A percentile compares a stretch with the other conserved stretches of the same genome.
Evolutionary conservation across 2,329 filamentous ascomycete genomes (phyloP).

Genomic region (Penicillium sclerotigenum): DNA sequence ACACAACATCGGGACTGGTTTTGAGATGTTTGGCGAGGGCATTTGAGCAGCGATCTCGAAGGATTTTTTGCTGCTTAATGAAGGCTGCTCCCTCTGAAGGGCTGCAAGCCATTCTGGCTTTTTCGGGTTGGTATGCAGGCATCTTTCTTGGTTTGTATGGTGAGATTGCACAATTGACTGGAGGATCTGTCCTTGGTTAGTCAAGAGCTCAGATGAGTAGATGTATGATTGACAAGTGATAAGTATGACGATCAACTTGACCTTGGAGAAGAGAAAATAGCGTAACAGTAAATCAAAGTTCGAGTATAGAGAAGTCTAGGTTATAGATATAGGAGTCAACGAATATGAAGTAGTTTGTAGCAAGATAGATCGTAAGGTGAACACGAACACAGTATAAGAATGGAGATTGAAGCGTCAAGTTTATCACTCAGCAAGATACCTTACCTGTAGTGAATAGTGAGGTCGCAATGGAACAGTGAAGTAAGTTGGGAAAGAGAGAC

Average conservation of each 20-base stretch:
- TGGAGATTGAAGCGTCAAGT: background rate
- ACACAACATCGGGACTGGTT: background rate
- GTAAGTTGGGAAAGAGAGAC: background rate
- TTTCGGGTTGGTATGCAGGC: background rate
- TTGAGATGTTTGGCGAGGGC: background rate
- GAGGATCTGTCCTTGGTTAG: background rate
- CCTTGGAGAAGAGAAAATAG: background rate
- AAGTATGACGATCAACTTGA: background rate
- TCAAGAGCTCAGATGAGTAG: background rate
- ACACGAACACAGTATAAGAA: background rate
- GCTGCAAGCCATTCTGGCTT: background rate
- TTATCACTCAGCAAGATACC: background rate
- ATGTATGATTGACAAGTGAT: too few relatives aligned
- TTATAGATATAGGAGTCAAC: background rate
- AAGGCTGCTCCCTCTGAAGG: background rate
- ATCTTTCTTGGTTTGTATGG: background rate
- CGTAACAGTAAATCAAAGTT: background rate
- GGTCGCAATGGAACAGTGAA: background rate
- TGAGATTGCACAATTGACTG: background rate
- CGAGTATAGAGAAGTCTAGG: background rate
- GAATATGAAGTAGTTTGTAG: background rate
- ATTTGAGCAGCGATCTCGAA: background rate
- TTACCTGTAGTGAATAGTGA: background rate
- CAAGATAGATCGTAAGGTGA: background rate
- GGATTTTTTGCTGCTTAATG: background rate